Base-by-base conservation (phyloP, 2,329 filamentous ascomycete genomes). In the Chaetoscypha palmicola region DNA sequence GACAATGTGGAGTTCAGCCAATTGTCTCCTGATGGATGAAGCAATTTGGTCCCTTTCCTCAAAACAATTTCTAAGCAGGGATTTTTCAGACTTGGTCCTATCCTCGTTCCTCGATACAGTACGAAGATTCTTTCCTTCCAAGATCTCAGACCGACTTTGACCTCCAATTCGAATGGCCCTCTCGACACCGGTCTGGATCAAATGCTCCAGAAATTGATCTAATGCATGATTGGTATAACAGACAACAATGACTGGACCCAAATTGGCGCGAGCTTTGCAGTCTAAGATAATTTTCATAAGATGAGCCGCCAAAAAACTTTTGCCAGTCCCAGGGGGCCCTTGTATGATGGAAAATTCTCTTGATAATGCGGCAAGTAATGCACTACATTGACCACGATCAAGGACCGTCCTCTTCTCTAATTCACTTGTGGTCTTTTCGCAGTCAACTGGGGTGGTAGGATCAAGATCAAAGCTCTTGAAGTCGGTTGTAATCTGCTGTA, bases 161-260 rank as follows among this genome's bases (percentile, higher is more conserved):
- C 50, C 45, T 1, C 57, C 75, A 14, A 79, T 66, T 1, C 75
- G 71, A 22, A 78, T 65, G 21, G 78, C 64, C 16, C 72, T 64
- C 0, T 53, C 49, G 9, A 73, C 53, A 2, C 64, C 65, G n/a
- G 56, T 57, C 3, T 66, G 52, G 0, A 74, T 28, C 0, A 78
- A 53, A 45, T 72, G 64, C 45, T 77, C 72, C 0, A 79, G 61
- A 8, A 77, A 67, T 50, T 64, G 61, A 46, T 64, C 62, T 0
- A 64, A 17, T 11, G 51, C 49, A 37, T 56, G 54, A 31, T 56
- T 56, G 3, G 52, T 65, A 23, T 63, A 63, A 34, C 60, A 64
- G 53, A 65, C 62, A 38, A 62, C 59, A 31, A 66, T 46, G 4
- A 66, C 58, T 1, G 63, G 64, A 0, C 63, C 63, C 8, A 65